These are phyloP conservation scores for Chytriomyces hyalinus DNA, from an alignment of 192 early-diverging fungal genomes.

Conservation along the genomic window DNA sequence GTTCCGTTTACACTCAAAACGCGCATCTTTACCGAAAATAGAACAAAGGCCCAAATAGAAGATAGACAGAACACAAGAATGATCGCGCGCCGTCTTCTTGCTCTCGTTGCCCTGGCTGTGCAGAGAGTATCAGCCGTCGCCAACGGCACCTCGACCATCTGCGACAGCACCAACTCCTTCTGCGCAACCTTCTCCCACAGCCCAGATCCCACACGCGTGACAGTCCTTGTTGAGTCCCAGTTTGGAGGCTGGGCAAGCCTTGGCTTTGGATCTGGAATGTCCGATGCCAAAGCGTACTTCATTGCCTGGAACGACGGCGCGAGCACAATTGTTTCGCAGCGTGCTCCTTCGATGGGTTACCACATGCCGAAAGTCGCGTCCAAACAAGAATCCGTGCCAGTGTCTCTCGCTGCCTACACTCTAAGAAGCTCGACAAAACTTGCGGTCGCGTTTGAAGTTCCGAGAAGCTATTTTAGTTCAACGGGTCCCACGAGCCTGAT, in stretches of 20 bases:
- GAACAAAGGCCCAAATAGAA: too few species aligned
- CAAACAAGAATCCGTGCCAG: not conserved
- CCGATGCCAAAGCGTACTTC: conserved; percentile 3
- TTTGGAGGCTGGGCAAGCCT: not conserved
- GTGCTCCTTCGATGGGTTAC: conserved; percentile 22
- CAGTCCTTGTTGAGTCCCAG: not conserved
- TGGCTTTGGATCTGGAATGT: not conserved
- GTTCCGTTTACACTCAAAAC: too few species aligned
- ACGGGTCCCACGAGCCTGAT: not conserved
- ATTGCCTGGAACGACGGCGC: conserved; percentile 34
- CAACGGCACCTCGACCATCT: not conserved
- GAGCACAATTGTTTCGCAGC: conserved; percentile 27
- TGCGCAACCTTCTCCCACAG: not conserved
- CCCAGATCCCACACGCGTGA: not conserved
- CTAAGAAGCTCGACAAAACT: not conserved
- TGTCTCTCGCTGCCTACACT: not conserved
- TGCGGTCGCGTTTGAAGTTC: not conserved
- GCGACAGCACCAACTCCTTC: not conserved
- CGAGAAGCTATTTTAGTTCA: conserved; percentile 14
- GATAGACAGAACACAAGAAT: too few species aligned
- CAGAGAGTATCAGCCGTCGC: too few species aligned
- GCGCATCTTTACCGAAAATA: too few species aligned
- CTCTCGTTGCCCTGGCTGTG: too few species aligned
- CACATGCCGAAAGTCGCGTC: conserved; percentile 2
- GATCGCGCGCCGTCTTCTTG: too few species aligned